Evolutionary conservation across 805 yeast species (phyloP).

Genomic region (Saccharomycopsis javanensis): DNA sequence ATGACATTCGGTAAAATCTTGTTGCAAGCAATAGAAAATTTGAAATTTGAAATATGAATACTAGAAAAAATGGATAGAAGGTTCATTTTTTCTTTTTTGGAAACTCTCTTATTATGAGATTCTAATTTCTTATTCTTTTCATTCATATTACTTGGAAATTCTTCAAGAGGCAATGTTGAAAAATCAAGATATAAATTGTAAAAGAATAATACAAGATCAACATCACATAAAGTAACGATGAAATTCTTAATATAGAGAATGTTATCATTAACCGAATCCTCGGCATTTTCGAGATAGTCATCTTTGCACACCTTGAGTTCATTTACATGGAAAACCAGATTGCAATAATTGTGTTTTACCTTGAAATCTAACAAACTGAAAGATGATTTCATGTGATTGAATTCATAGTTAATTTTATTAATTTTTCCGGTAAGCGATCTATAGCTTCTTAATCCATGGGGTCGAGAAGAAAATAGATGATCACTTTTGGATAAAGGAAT

Average conservation of each 20-base stretch:
- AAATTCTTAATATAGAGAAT: background rate
- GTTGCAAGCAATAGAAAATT: slow-evolving; percentile 11
- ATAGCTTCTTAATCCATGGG: background rate
- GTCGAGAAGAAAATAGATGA: background rate
- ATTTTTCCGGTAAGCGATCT: background rate
- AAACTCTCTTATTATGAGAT: background rate
- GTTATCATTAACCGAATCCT: background rate
- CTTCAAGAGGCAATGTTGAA: background rate
- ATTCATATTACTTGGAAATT: background rate
- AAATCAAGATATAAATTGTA: background rate
- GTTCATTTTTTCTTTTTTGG: background rate
- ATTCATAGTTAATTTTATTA: background rate
- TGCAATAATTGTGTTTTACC: background rate
- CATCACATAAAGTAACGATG: background rate
- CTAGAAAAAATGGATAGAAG: background rate
- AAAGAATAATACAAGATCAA: background rate
- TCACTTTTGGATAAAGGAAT: background rate
- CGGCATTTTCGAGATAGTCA: background rate
- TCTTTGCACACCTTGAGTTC: background rate
- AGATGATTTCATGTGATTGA: background rate
- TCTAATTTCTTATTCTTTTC: background rate
- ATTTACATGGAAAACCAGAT: background rate
- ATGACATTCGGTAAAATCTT: slow-evolving; percentile 7
- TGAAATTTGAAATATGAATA: slow-evolving; percentile 1
- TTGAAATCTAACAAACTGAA: background rate